Evolutionary conservation across 345 rosid species (phyloP).

Genomic region (Linum trigynum): DNA sequence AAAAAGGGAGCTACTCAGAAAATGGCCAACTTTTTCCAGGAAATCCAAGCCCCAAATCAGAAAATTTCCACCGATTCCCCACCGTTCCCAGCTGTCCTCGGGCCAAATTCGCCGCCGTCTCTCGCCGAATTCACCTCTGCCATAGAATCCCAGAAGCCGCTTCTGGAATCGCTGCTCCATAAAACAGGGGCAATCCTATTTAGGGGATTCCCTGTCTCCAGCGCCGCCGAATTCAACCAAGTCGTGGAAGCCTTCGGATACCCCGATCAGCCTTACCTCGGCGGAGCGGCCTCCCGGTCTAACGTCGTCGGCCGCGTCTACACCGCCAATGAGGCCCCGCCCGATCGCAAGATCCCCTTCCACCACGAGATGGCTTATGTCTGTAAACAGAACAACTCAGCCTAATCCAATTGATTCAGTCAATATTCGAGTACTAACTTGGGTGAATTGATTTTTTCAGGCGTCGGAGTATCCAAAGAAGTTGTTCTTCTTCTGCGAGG

Average conservation of each 20-base stretch:
- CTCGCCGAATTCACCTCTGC: slow-evolving; percentile 21
- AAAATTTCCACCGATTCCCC: slow-evolving; percentile 17
- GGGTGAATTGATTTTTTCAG: slow-evolving; percentile 35
- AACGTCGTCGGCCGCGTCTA: too few relatives aligned
- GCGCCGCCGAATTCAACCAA: slow-evolving; percentile 72
- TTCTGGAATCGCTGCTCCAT: slow-evolving; percentile 21
- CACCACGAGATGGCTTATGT: slow-evolving; percentile 19
- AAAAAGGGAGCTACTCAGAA: too few relatives aligned
- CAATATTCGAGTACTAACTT: too few relatives aligned
- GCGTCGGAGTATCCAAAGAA: slow-evolving; percentile 87
- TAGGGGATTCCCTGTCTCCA: slow-evolving; percentile 45
- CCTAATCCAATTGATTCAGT: too few relatives aligned
- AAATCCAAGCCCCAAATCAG: neutral
- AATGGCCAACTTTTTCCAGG: neutral
- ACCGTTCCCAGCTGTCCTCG: slow-evolving; percentile 46
- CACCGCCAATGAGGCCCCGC: too few relatives aligned
- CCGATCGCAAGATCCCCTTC: slow-evolving; percentile 50
- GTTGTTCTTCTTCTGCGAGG: slow-evolving; percentile 79
- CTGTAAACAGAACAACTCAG: slow-evolving; percentile 28
- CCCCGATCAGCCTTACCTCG: neutral
- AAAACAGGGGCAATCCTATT: too few relatives aligned
- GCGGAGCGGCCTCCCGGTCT: too few relatives aligned
- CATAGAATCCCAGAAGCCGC: slow-evolving; percentile 35
- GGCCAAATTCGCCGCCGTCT: slow-evolving; percentile 33
- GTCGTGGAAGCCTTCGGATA: slow-evolving; percentile 76